Evolutionary conservation across 805 yeast species (phyloP), one percentile per base, ranked within the genome.

Genomic region (Sugiyamaella qingdaonensis): DNA sequence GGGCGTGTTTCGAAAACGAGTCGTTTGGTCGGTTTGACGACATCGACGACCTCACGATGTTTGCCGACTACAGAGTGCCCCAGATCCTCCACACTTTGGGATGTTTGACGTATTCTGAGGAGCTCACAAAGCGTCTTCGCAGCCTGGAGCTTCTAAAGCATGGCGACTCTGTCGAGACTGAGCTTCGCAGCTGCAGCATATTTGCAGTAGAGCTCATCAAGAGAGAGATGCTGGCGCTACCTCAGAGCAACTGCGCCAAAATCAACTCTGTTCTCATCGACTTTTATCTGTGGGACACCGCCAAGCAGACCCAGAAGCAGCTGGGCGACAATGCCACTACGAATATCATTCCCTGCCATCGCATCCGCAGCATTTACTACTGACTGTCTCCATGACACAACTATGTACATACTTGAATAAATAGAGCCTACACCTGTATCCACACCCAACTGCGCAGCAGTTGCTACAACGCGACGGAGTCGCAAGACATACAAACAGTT

Each of bases 41-140:
- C 54, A 74, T 74, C 43, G 71, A 67, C 51, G 48, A 59, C 18
- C 55, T 74, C 48, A 73, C 77, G 14, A 74, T 74, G 78, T 74
- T 74, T 61, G 78, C 78, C 13, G 78, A 74, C 57, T 74, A 74
- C 54, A 65, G 78, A 13, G 78, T 74, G 9, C 78, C 78, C 0
- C 78, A 74, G 54, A 73, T 74, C 10, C 64, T 74, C 29, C 64
- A 66, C 32, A 56, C 58, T 11, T 61, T 73, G 10, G 72, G 73
- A 2, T 71, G 74, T 45, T 37, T 74, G 19, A 43, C 52, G 31
- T 74, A 74, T 53, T 64, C 73, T 0, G 49, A 52, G 2, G 52
- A 37, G 13, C 62, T 74, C 27, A 49, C 45, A 5, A 45, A 34
- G 4, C 56, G 58, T 4, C 48, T 74, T 27, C 54, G 46, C 11